Evolutionary conservation across 2,329 filamentous ascomycete species (phyloP).

Genomic region (Stromatinia cepivora): DNA sequence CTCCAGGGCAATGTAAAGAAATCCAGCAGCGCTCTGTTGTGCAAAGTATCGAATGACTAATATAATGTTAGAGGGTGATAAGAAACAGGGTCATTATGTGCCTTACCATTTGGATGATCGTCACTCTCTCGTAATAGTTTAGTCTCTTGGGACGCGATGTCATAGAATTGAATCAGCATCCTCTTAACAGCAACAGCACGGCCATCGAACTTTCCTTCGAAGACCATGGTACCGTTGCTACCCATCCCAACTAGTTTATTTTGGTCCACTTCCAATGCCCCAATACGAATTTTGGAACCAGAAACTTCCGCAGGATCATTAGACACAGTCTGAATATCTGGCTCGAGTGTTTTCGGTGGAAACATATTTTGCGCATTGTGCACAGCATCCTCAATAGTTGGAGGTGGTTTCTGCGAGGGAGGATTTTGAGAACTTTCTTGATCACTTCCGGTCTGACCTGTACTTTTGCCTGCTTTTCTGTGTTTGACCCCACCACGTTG

Average conservation of each 20-base stretch:
- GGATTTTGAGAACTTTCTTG: constrained; percentile 17
- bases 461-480: constrained; percentile 49
- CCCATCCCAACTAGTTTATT: constrained; percentile 70
- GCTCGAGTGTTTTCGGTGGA: constrained; percentile 54
- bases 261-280: constrained; percentile 63
- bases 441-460: constrained; percentile 50
- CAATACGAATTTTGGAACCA: constrained; percentile 60
- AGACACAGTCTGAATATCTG: constrained; percentile 59
- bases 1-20: constrained; percentile 94
- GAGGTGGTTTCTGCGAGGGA: constrained; percentile 37
- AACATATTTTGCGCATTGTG: constrained; percentile 60
- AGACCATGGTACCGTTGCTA: constrained; percentile 96
- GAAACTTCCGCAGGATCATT: constrained; percentile 61
- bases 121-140: constrained; percentile 88
- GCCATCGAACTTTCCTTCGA: constrained; percentile 90
- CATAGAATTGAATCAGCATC: constrained; percentile 94
- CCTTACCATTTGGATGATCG: constrained; percentile 79
- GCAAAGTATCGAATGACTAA: constrained; percentile 92
- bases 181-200: constrained; percentile 93
- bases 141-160: constrained; percentile 93
- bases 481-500: constrained; percentile 71
- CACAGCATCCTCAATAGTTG: constrained; percentile 59
- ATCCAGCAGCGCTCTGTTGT: constrained; percentile 82
- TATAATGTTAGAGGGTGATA: constrained; percentile 34
- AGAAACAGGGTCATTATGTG: background rate